These are phyloP conservation scores for Fusarium sterilihyphosum DNA, from an alignment of 2,329 filamentous ascomycete genomes.

Conservation along the genomic window DNA sequence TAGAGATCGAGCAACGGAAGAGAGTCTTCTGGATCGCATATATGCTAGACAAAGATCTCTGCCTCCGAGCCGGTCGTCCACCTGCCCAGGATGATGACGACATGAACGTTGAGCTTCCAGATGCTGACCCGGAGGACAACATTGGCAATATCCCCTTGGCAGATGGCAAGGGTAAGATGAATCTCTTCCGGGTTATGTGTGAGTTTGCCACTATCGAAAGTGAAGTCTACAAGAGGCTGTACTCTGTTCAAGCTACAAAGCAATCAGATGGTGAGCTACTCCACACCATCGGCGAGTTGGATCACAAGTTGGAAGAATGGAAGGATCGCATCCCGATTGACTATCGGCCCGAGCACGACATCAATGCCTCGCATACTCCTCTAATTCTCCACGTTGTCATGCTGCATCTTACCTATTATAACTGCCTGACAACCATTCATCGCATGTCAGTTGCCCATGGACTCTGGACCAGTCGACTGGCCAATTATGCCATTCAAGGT, in stretches of 20 bases:
- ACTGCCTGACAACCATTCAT: constrained; percentile 96
- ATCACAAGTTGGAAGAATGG: constrained; percentile 91
- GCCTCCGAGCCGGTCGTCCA: constrained; percentile 67
- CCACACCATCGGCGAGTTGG: constrained; percentile 94
- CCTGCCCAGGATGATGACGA: constrained; percentile 72
- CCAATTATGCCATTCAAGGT: constrained; percentile 94
- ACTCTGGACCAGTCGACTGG: constrained; percentile 95
- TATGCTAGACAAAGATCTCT: constrained; percentile 72
- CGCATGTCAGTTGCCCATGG: constrained; percentile 98
- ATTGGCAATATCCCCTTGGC: constrained; percentile 93
- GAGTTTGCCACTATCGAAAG: constrained; percentile 92
- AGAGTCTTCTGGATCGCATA: constrained; percentile 74
- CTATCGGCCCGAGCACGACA: constrained; percentile 96
- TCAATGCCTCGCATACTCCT: constrained; percentile 90
- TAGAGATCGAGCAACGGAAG: constrained; percentile 90
- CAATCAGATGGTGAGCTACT: constrained; percentile 92
- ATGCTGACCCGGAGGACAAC: constrained; percentile 88
- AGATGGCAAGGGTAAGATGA: constrained; percentile 91
- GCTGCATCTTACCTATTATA: constrained; percentile 97
- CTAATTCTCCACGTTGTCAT: constrained; percentile 95
- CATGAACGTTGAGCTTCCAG: constrained; percentile 96
- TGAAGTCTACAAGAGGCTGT: constrained; percentile 91
- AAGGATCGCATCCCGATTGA: constrained; percentile 95
- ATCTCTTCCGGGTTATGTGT: constrained; percentile 92
- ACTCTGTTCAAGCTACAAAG: constrained; percentile 90